Conservation (phyloP, 345 rosid species). For the Citrus cavaleriei region DNA sequence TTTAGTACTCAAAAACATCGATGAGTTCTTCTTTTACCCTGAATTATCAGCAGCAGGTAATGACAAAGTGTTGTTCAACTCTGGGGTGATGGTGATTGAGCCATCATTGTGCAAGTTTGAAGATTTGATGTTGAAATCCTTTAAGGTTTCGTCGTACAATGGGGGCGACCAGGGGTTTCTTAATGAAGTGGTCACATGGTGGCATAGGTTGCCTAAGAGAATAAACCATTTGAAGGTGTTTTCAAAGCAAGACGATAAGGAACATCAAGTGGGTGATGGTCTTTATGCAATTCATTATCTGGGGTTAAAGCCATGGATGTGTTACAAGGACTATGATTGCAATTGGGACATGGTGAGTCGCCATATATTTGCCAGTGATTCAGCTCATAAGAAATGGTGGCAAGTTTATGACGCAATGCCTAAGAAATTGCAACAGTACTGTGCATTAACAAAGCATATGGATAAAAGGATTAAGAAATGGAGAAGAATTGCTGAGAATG, state of each 20-base stretch:
- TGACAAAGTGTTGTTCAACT: slow-evolving; percentile 48
- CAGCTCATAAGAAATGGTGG: slow-evolving; percentile 69
- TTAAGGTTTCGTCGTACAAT: slow-evolving; percentile 50
- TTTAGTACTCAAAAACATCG: slow-evolving; percentile 48
- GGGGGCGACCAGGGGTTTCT: slow-evolving; percentile 93
- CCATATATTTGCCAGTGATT: slow-evolving; percentile 59
- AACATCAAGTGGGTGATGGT: slow-evolving; percentile 10
- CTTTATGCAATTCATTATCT: slow-evolving; percentile 56
- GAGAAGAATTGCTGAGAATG: too few relatives aligned
- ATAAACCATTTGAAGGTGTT: slow-evolving; percentile 55
- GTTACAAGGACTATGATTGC: slow-evolving; percentile 86
- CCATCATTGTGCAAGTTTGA: slow-evolving; percentile 71
- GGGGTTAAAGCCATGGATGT: slow-evolving; percentile 91
- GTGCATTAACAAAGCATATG: slow-evolving; percentile 43
- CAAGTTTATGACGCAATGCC: slow-evolving; percentile 62
- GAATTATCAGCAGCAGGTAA: slow-evolving; percentile 62
- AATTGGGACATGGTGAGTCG: slow-evolving; percentile 58
- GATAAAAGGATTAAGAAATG: slow-evolving; percentile 2
- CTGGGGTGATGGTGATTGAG: slow-evolving; percentile 85
- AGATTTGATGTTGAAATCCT: slow-evolving; percentile 42
- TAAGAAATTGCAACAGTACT: slow-evolving; percentile 40
- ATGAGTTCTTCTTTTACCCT: slow-evolving; percentile 55
- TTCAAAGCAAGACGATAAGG: neutral
- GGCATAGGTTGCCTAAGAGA: slow-evolving; percentile 70
- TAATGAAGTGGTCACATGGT: slow-evolving; percentile 76